A percentile compares a stretch with the other conserved stretches of the same genome.
phyloP scores from a whole-genome alignment of 2,329 filamentous ascomycete genomes.

The Xylariaceae sp. region DNA sequence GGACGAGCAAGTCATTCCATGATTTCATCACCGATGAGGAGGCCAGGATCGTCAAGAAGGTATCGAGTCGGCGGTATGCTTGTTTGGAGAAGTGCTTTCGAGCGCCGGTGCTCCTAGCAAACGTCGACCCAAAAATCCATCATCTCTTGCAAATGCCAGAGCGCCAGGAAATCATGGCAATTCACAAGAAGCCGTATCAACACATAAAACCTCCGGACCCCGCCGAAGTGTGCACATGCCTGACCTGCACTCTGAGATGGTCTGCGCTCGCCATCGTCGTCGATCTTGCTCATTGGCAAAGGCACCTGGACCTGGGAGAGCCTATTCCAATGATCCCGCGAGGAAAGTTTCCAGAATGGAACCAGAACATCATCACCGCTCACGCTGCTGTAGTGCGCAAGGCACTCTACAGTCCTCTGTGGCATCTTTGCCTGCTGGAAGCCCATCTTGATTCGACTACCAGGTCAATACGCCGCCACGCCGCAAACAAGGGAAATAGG shows the following conservation, averaged over 20 bases:
- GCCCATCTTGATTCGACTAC: constrained; percentile 43
- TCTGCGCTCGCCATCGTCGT: constrained; percentile 48
- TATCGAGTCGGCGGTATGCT: constrained; percentile 44
- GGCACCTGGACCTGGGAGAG: constrained; percentile 43
- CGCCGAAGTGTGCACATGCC: constrained; percentile 48
- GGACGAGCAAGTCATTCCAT: constrained; percentile 38
- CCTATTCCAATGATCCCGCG: constrained; percentile 48
- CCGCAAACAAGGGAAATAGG: constrained; percentile 43
- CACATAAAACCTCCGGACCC: constrained; percentile 45
- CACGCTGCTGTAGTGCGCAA: constrained; percentile 41
- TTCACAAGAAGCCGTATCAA: constrained; percentile 47
- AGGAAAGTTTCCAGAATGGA: constrained; percentile 46
- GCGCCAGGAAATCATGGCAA: constrained; percentile 38
- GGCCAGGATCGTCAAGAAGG: constrained; percentile 36
- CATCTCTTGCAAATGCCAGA: constrained; percentile 30
- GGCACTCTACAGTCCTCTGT: constrained; percentile 43
- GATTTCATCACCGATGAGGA: constrained; percentile 42
- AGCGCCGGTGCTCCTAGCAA: constrained; percentile 40
- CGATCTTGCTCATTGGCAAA: constrained; percentile 54
- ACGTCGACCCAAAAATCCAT: constrained; percentile 26
- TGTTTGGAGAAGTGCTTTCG: constrained; percentile 47
- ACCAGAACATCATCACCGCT: constrained; percentile 37
- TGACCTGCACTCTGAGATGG: constrained; percentile 52
- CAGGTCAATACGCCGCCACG: constrained; percentile 41
- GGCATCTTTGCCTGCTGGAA: constrained; percentile 46